phyloP scores from a whole-genome alignment of 129 eudicot species.

The Apium graveolens region DNA sequence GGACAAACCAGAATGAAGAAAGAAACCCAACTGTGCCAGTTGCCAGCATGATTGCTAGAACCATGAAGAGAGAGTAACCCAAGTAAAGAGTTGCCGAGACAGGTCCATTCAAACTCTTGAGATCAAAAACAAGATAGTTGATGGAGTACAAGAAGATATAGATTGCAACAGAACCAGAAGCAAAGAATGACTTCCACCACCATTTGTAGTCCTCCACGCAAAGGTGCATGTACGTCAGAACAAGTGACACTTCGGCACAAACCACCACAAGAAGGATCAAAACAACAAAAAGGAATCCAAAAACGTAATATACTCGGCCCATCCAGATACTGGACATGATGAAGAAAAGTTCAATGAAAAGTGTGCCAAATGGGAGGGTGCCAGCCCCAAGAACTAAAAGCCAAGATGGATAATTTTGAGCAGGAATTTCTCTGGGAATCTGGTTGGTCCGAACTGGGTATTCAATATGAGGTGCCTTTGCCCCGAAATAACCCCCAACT shows the following conservation, averaged over 20 bases:
- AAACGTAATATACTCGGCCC: conserved; percentile 87
- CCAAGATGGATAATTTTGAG: conserved; percentile 90
- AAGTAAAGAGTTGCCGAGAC: conserved; percentile 80
- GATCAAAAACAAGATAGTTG: conserved; percentile 72
- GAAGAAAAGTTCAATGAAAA: conserved; percentile 88
- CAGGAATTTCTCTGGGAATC: conserved; percentile 77
- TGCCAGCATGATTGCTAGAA: conserved; percentile 72
- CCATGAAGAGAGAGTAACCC: conserved; percentile 91
- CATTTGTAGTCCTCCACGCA: conserved; percentile 87
- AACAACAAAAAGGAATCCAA: conserved; percentile 67
- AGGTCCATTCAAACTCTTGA: conserved; percentile 81
- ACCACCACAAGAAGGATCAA: conserved; percentile 73
- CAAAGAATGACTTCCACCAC: conserved; percentile 97
- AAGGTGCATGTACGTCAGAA: conserved; percentile 84
- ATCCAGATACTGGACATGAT: conserved; percentile 89
- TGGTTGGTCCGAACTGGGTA: conserved; percentile 79
- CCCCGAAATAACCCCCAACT: conserved; percentile 78
- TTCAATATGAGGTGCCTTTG: conserved; percentile 79
- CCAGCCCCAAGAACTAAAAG: conserved; percentile 87
- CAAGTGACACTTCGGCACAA: conserved; percentile 86
- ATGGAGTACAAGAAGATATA: conserved; percentile 74
- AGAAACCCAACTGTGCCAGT: conserved; percentile 86
- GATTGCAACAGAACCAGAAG: conserved; percentile 81
- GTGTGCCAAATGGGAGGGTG: conserved; percentile 85
- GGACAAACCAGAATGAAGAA: conserved; percentile 80